phyloP scores from a whole-genome alignment of 2,329 filamentous ascomycete species.

The Alternaria gaisen region DNA sequence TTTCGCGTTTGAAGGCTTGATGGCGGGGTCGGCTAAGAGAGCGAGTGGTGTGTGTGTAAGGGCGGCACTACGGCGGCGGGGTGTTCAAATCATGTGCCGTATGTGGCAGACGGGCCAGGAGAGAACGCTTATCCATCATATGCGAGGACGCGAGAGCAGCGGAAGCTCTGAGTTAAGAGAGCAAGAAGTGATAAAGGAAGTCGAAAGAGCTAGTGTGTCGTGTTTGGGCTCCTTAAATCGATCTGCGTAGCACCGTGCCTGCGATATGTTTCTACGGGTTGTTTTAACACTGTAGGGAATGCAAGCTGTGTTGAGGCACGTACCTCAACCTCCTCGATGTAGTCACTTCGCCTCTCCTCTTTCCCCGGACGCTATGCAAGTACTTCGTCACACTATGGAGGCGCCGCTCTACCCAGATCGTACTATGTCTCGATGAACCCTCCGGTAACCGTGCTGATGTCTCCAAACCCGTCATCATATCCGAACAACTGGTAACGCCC shows the following conservation, averaged over 20 bases:
- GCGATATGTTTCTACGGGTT: neutral
- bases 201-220: neutral
- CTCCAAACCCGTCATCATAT: constrained; percentile 16
- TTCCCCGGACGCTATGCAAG: constrained; percentile 28
- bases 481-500: constrained; percentile 10
- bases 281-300: neutral
- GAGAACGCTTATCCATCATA: neutral
- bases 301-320: constrained; percentile 12
- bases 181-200: neutral
- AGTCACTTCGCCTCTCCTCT: constrained; percentile 34
- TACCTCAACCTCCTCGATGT: constrained; percentile 23
- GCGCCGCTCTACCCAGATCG: constrained; percentile 24
- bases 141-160: neutral
- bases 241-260: neutral
- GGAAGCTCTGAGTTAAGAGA: neutral
- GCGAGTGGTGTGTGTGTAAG: constrained; percentile 20
- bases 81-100: constrained; percentile 11
- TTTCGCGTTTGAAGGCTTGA: constrained; percentile 22
- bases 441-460: constrained; percentile 14
- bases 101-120: constrained; percentile 15
- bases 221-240: neutral
- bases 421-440: constrained; percentile 24
- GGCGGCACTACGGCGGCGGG: constrained; percentile 24
- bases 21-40: constrained; percentile 31
- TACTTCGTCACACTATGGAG: constrained; percentile 27